Evolutionary conservation across 192 early-diverging fungal species (phyloP).

Genomic region (Backusella tuberculispora): DNA sequence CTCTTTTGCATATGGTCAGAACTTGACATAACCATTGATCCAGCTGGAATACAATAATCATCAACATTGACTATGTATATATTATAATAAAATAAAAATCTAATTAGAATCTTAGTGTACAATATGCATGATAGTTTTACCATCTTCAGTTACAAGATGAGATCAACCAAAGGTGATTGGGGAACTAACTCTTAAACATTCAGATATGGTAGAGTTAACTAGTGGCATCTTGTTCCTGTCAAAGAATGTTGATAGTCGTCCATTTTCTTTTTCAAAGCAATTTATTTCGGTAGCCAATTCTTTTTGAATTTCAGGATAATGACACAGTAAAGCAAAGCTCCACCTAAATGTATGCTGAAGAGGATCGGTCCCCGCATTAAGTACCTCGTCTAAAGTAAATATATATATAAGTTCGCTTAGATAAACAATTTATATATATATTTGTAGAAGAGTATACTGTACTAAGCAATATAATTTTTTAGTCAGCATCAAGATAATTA

Average conservation of each 20-base stretch:
- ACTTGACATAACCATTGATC: not conserved
- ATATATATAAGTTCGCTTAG: too few relatives aligned
- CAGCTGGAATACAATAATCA: not conserved
- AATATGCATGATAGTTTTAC: not conserved
- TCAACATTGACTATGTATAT: not conserved
- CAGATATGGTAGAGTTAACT: not conserved
- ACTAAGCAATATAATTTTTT: not conserved
- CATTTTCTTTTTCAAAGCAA: not conserved
- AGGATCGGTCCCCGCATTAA: conserved; percentile 2
- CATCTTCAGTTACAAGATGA: conserved; percentile 14
- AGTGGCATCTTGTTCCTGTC: not conserved
- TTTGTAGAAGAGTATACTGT: not conserved
- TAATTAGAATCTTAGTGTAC: too few relatives aligned
- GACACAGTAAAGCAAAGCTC: not conserved
- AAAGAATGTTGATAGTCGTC: not conserved
- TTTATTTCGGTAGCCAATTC: not conserved
- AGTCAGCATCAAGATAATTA: not conserved
- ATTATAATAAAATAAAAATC: not conserved
- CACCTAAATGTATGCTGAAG: not conserved
- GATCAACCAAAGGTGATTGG: not conserved
- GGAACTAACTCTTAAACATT: conserved; percentile 1
- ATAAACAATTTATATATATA: not conserved
- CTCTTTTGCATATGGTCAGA: not conserved
- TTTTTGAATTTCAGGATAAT: conserved; percentile 8
- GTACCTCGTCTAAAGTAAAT: not conserved